Percentiles rank a stretch among this genome's conserved stretches.
Evolutionary conservation across 495 filamentous ascomycete species (phyloP).

Genomic region (Alectoria sarmentosa): DNA sequence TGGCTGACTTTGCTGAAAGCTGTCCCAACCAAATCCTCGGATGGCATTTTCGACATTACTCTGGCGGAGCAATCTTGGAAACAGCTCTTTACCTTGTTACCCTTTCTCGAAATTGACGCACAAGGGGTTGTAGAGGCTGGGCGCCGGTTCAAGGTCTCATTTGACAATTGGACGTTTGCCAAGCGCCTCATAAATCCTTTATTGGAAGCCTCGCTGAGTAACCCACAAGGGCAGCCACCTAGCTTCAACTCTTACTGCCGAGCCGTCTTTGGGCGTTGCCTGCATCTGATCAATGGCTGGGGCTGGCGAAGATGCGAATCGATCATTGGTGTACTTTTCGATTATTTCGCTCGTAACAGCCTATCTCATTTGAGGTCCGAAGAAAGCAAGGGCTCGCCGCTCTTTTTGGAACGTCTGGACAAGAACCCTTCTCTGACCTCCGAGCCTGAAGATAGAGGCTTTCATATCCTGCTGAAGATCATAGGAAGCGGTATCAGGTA

Average conservation of each 20-base stretch:
- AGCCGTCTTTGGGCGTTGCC: constrained; percentile 64
- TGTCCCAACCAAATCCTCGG: neutral
- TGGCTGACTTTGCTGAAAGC: constrained; percentile 51
- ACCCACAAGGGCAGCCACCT: constrained; percentile 45
- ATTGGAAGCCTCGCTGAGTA: constrained; percentile 56
- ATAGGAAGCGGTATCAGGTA: constrained; percentile 62
- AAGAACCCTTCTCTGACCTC: constrained; percentile 52
- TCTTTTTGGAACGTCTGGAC: constrained; percentile 70
- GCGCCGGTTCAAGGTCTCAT: constrained; percentile 41
- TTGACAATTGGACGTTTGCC: constrained; percentile 69
- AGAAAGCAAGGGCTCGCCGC: constrained; percentile 64
- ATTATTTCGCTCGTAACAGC: constrained; percentile 77
- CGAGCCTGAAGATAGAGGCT: constrained; percentile 68
- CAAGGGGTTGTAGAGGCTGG: constrained; percentile 54
- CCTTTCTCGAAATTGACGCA: constrained; percentile 67
- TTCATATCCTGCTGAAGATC: constrained; percentile 88
- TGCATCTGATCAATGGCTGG: constrained; percentile 73
- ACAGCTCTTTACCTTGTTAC: constrained; percentile 64
- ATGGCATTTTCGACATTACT: constrained; percentile 37
- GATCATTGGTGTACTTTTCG: constrained; percentile 75
- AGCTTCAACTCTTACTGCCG: constrained; percentile 79
- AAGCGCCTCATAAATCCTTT: constrained; percentile 58
- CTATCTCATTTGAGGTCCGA: constrained; percentile 72
- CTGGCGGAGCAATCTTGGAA: constrained; percentile 67
- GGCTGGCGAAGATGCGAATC: constrained; percentile 75